Evolutionary conservation across 225 moss, liverwort and hornwort species (phyloP).

Genomic region (Thuidium tamariscinum): DNA sequence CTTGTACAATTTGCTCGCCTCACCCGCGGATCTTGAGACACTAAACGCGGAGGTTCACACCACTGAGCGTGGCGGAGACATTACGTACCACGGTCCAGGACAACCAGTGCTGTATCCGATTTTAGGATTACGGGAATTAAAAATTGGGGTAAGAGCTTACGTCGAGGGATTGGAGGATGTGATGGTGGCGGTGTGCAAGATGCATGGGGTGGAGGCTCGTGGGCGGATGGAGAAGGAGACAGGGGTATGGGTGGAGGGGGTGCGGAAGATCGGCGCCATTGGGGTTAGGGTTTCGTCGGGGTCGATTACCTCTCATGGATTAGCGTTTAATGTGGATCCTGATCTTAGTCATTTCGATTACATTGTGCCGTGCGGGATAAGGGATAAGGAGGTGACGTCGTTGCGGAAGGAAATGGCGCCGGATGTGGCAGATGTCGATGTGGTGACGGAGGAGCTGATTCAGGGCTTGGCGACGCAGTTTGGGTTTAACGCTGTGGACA

Average conservation of each 20-base stretch:
- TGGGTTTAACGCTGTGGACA: slow-evolving; percentile 21
- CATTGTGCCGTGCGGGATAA: slow-evolving; percentile 82
- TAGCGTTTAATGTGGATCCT: slow-evolving; percentile 83
- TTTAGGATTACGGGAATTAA: slow-evolving; percentile 42
- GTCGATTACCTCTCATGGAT: slow-evolving; percentile 65
- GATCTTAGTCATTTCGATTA: slow-evolving; percentile 47
- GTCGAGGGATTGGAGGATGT: slow-evolving; percentile 82
- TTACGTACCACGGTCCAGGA: slow-evolving; percentile 83
- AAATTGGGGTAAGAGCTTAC: slow-evolving; percentile 60
- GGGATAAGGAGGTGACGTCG: slow-evolving; percentile 87
- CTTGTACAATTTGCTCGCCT: slow-evolving; percentile 58
- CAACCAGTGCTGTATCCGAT: slow-evolving; percentile 82
- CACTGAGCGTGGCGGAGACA: slow-evolving; percentile 76
- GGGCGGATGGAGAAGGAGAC: slow-evolving; percentile 68
- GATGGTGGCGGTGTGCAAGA: slow-evolving; percentile 58
- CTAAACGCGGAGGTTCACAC: slow-evolving; percentile 53
- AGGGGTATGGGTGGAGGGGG: slow-evolving; percentile 73
- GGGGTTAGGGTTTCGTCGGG: slow-evolving; percentile 83
- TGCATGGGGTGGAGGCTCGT: slow-evolving; percentile 57
- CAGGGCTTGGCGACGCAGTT: slow-evolving; percentile 62
- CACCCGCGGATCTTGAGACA: slow-evolving; percentile 24
- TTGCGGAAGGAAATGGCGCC: slow-evolving; percentile 42
- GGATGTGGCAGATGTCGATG: slow-evolving; percentile 25
- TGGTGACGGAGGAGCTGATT: slow-evolving; percentile 74
- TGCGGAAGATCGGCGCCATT: slow-evolving; percentile 81